These are phyloP conservation scores for Botryobasidium botryosum DNA, from an alignment of 768 basidiomycete species.

Conservation along the genomic window DNA sequence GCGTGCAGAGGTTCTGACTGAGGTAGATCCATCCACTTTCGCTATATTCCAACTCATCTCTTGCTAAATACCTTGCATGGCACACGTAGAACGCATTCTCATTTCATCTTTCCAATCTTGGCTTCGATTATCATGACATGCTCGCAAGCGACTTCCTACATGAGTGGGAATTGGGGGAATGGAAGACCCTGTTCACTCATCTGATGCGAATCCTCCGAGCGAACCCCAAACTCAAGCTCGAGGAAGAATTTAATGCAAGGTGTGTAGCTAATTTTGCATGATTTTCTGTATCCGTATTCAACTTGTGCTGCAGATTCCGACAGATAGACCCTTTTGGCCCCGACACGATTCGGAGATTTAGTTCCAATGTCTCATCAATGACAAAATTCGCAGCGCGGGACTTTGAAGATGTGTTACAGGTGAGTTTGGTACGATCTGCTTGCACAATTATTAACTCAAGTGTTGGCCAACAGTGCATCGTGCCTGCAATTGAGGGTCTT, in stretches of 20 bases:
- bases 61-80: neutral
- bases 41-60: neutral
- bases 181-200: conserved; percentile 24
- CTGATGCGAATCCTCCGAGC: conserved; percentile 15
- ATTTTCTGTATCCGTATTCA: neutral
- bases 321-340: neutral
- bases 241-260: neutral
- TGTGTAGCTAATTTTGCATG: neutral
- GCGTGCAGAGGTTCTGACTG: conserved; percentile 3
- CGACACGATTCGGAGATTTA: conserved; percentile 1
- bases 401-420: conserved; percentile 18
- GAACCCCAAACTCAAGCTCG: neutral
- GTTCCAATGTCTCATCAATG: conserved; percentile 2
- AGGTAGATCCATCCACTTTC: conserved; percentile 5
- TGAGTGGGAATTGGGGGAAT: conserved; percentile 27
- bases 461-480: conserved; percentile 2
- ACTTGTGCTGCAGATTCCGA: neutral
- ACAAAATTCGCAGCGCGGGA: conserved; percentile 11
- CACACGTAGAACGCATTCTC: conserved; percentile 25
- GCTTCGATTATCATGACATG: conserved; percentile 17
- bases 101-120: conserved; percentile 10
- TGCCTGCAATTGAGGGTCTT: conserved; percentile 25
- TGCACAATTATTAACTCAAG: too few relatives aligned
- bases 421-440: neutral
- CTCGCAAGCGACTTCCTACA: conserved; percentile 25